phyloP scores from a whole-genome alignment of 768 basidiomycete genomes.

The Mycena pura region DNA sequence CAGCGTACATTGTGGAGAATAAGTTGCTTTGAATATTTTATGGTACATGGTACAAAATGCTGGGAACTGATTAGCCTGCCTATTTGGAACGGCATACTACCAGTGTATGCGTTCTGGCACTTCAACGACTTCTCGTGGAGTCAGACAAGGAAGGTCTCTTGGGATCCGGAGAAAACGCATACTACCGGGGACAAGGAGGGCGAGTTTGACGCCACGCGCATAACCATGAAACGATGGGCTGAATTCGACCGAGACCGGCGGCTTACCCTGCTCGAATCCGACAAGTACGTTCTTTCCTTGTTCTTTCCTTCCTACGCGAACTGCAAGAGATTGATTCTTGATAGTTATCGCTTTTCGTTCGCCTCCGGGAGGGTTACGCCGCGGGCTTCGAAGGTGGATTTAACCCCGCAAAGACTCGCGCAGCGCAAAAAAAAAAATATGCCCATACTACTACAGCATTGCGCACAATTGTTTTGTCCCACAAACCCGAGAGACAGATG shows the following conservation, averaged over 20 bases:
- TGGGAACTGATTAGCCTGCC: conserved; percentile 91
- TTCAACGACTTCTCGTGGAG: conserved; percentile 99
- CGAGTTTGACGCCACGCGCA: conserved; percentile 78
- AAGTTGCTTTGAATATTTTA: no score
- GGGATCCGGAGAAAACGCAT: conserved; percentile 54
- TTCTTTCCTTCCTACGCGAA: not conserved
- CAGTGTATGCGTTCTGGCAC: conserved; percentile 98
- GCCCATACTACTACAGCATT: no score
- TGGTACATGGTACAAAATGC: no score
- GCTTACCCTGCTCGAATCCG: not conserved
- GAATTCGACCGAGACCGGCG: conserved; percentile 78
- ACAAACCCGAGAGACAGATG: conserved; percentile 40
- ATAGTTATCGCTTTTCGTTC: conserved; percentile 54
- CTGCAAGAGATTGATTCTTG: not conserved
- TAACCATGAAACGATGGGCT: conserved; percentile 86
- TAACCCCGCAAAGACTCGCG: not conserved
- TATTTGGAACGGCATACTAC: conserved; percentile 96
- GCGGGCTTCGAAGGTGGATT: conserved; percentile 9
- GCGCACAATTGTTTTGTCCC: no score
- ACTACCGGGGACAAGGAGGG: conserved; percentile 79
- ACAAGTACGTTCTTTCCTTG: not conserved
- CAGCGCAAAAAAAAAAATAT: no score
- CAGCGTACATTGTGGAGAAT: no score
- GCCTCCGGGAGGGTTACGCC: conserved; percentile 47
- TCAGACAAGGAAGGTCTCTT: conserved; percentile 67